Base-by-base conservation (phyloP, 345 rosid species). In the Dovyalis caffra region DNA sequence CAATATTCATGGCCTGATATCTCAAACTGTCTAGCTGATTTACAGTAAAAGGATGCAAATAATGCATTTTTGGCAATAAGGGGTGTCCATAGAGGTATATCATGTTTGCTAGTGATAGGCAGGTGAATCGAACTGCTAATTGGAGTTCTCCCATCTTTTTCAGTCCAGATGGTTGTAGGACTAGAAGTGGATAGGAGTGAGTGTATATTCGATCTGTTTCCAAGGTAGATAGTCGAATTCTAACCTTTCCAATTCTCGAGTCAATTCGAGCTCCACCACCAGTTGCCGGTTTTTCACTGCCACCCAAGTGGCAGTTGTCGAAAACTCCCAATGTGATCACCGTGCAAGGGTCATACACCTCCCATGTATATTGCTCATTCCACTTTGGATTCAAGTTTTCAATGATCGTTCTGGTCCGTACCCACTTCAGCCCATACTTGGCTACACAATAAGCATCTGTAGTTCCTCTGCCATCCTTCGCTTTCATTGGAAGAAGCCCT, bases 341-440 rank as follows among this genome's bases (percentile, higher is more conserved):
- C 25, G 83, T 80, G 77, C 77, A 80, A 51, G 83, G 83, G 73
- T 80, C 83, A 26, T 75, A 80, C 45, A 80, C 80, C 77, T 80
- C 83, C 83, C 83, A 80, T 26, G 83, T 80, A 26, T 80, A 80
- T 34, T 80, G 83, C 71, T 80, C 83, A 40, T 80, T 80, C 83
- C 83, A 80, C 73, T 80, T 80, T 26, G 83, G 83, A 66, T 47
- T 80, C 68, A 80, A 80, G 64, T 60, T 80, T 4, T 76, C 83
- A 0, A 80, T 32, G 65, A 80, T 76, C 16, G 83, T 80, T 71
- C 83, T 68, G n/a, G 83, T 80, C 26, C 83, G 53, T 1, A 80
- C 77, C 83, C 83, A 80, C 67, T 80, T 80, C 38, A 70, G 66
- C 14, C 83, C 83, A 40, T 76, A 80, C 74, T 80, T 80, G 35